A percentile compares a stretch with the other conserved stretches of the same genome.
Evolutionary conservation across 176 grass and related monocot genomes (phyloP).

Genomic region (Rhynchospora breviuscula): DNA sequence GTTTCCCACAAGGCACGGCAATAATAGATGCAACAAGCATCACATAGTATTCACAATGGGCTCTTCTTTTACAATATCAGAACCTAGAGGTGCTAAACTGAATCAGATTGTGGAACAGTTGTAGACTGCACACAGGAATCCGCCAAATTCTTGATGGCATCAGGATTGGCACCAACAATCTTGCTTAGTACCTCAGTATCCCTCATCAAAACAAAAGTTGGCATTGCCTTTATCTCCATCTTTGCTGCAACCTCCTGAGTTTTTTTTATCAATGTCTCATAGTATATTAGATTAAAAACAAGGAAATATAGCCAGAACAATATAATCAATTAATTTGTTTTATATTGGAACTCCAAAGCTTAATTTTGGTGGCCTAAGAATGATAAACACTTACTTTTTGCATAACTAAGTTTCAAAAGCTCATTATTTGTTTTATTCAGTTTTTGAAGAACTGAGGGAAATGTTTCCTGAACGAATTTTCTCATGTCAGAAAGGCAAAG

Average conservation of each 20-base stretch:
- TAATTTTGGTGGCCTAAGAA: not conserved
- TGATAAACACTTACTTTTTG: not conserved
- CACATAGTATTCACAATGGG: not conserved
- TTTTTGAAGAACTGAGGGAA: not conserved
- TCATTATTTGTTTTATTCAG: not conserved
- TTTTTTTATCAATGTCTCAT: not conserved
- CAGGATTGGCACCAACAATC: conserved; percentile 67
- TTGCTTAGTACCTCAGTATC: conserved; percentile 44
- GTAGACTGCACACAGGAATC: conserved; percentile 35
- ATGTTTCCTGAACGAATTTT: not conserved
- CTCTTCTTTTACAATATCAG: conserved; percentile 18
- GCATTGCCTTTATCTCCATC: conserved; percentile 90
- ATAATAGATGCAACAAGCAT: not conserved
- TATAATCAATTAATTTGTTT: not conserved
- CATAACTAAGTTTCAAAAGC: not conserved
- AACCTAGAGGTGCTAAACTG: conserved; percentile 17
- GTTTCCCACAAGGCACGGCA: not conserved
- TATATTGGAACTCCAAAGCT: not conserved
- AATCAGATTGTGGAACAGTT: not conserved
- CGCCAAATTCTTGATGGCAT: conserved; percentile 64
- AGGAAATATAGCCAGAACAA: not conserved
- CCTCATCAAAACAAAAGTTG: conserved; percentile 79
- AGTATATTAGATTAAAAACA: not conserved
- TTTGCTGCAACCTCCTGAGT: conserved; percentile 65
- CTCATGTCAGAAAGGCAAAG: not conserved